Percentiles rank a stretch among this genome's conserved stretches.
Conservation (phyloP, 805 yeast species). For the Yamadazyma endophytica region DNA sequence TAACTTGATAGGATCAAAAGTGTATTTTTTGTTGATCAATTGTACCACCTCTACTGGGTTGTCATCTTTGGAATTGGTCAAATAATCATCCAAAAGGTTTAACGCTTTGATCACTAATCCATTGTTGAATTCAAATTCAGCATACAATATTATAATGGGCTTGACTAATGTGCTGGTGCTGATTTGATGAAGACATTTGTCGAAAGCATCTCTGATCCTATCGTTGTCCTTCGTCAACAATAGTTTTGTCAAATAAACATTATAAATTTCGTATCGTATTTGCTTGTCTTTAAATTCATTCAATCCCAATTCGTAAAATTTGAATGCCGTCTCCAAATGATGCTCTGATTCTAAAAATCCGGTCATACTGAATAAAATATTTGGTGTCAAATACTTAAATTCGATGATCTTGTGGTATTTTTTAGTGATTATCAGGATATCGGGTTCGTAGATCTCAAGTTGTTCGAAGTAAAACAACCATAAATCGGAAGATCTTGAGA, state of each 20-base stretch:
- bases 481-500: conserved; percentile 57
- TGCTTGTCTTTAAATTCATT: conserved; percentile 55
- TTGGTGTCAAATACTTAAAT: conserved; percentile 65
- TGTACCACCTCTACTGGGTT: conserved; percentile 6
- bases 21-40: conserved; percentile 1
- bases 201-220: conserved; percentile 66
- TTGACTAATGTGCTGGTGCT: conserved; percentile 41
- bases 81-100: conserved; percentile 15
- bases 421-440: conserved; percentile 14
- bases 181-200: conserved; percentile 32
- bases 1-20: not conserved
- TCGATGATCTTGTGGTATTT: conserved; percentile 28
- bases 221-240: conserved; percentile 18
- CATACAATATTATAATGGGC: conserved; percentile 51
- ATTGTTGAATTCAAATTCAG: conserved; percentile 54
- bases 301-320: conserved; percentile 68
- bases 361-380: conserved; percentile 63
- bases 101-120: conserved; percentile 50
- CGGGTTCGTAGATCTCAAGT: conserved; percentile 48
- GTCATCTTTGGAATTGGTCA: conserved; percentile 8
- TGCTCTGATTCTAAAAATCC: conserved; percentile 48
- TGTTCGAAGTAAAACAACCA: conserved; percentile 77
- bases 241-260: conserved; percentile 55
- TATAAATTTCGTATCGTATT: conserved; percentile 62
- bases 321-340: conserved; percentile 47